Evolutionary conservation across 768 basidiomycete species (phyloP).

Genomic region (Rhodocollybia butyracea): DNA sequence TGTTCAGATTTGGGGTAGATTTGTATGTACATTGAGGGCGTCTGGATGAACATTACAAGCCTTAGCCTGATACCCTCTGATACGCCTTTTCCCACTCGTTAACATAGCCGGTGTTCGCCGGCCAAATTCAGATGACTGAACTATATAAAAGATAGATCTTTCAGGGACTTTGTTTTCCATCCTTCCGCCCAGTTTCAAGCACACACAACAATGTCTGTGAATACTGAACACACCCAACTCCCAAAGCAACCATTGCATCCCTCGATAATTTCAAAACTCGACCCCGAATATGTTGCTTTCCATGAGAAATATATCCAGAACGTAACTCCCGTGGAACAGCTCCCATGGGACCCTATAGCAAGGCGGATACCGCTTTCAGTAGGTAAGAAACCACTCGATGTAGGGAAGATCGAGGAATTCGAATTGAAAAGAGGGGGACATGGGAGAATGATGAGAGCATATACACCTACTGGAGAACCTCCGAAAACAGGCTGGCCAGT

Average conservation of each 20-base stretch:
- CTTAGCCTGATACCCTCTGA: too few species aligned
- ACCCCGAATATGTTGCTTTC: constrained; percentile 64
- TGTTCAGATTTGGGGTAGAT: too few species aligned
- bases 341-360: constrained; percentile 55
- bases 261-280: constrained; percentile 53
- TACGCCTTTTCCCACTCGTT: too few species aligned
- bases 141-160: too few species aligned
- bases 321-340: constrained; percentile 46
- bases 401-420: constrained; percentile 54
- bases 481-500: constrained; percentile 66
- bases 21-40: too few species aligned
- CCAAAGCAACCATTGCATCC: constrained; percentile 54
- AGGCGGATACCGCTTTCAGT: constrained; percentile 43
- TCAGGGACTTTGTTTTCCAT: too few species aligned
- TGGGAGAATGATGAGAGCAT: constrained; percentile 47
- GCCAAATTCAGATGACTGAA: too few species aligned
- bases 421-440: constrained; percentile 39
- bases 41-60: too few species aligned
- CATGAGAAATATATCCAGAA: constrained; percentile 50
- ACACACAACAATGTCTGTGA: too few species aligned
- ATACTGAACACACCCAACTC: too few species aligned
- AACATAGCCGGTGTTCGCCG: too few species aligned
- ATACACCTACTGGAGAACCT: constrained; percentile 51
- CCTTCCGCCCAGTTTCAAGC: too few species aligned
- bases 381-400: constrained; percentile 51